Base-by-base conservation (phyloP, 2,329 filamentous ascomycete genomes). In the Cladosporium velox region DNA sequence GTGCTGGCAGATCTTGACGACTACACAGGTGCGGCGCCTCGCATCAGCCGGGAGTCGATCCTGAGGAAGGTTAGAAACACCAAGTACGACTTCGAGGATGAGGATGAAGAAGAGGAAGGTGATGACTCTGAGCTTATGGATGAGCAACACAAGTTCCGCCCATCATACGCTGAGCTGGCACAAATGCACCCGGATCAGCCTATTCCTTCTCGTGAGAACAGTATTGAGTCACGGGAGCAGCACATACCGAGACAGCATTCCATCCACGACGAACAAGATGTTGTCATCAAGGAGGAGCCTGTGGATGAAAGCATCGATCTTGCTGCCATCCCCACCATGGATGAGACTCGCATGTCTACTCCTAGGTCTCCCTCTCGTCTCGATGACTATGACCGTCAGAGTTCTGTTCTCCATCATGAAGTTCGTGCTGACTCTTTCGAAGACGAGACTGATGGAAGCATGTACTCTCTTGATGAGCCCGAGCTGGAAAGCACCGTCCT, bases 1-100 rank as follows among this genome's bases (percentile, higher is more conserved):
- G 67, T 75, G 12, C 63, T 75, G 26, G 72, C 67, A n/a, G 74
- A 76, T 41, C 67, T 77, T 32, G 70, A 70, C 15, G 74, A 75
- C 47, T 75, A 76, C 26, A 76, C 77, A 6, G 75, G 76, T 24
- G 77, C 76, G 18, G 77, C 90, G 15, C 91, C 91, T 12, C 90
- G 90, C 64, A 96, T 98, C 74, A 97, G 94, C 10, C 88, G 94
- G 44, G 95, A 98, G 76, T 97, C 93, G 0, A 98, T 98, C 71
- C 83, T 98, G 72, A 89, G 91, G 63, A 92, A 94, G 68, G 90
- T 97, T 65, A 92, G 95, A 76, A 91, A 77, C 76, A 81, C 78
- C 67, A 82, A 81, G 58, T 82, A 85, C 54, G 86, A 88, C 24
- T 78, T 81, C 10, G 78, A 78, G 10, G 77, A 81, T 32, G 52